These are phyloP conservation scores for Chenopodium quinoa DNA, from an alignment of 148 eudicot genomes.

Conservation along the genomic window DNA sequence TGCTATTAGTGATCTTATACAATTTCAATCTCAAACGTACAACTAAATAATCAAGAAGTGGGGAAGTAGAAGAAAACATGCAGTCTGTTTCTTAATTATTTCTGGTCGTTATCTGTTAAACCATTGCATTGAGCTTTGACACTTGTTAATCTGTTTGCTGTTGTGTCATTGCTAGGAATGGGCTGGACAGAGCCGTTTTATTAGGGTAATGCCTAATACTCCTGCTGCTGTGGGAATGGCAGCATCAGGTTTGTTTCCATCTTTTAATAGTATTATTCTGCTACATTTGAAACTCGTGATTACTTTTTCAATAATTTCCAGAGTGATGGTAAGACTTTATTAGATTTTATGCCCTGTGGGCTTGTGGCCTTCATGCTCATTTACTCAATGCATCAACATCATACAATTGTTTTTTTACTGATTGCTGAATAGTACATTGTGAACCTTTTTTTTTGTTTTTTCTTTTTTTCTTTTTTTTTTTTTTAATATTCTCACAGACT, in stretches of 20 bases:
- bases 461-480: no score
- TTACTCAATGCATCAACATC: background rate
- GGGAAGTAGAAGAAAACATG: background rate
- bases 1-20: background rate
- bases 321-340: background rate
- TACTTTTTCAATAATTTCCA: background rate
- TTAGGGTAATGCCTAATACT: constrained; percentile 94
- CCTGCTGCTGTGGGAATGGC: constrained; percentile 95
- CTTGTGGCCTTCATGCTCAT: background rate
- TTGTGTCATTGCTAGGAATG: constrained; percentile 55
- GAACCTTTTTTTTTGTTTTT: background rate
- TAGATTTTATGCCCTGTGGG: background rate
- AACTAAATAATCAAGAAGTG: background rate
- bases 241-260: constrained; percentile 59
- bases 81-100: background rate
- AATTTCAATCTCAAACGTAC: background rate
- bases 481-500: no score
- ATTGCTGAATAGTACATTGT: background rate
- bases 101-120: background rate
- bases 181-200: constrained; percentile 81
- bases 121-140: background rate
- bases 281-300: background rate
- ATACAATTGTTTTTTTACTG: background rate
- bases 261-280: background rate
- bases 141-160: constrained; percentile 11